A percentile compares a stretch with the other conserved stretches of the same genome.
These are phyloP conservation scores for Amylostereum areolatum DNA, from an alignment of 1,284 basidiomycete genomes.

Conservation along the genomic window DNA sequence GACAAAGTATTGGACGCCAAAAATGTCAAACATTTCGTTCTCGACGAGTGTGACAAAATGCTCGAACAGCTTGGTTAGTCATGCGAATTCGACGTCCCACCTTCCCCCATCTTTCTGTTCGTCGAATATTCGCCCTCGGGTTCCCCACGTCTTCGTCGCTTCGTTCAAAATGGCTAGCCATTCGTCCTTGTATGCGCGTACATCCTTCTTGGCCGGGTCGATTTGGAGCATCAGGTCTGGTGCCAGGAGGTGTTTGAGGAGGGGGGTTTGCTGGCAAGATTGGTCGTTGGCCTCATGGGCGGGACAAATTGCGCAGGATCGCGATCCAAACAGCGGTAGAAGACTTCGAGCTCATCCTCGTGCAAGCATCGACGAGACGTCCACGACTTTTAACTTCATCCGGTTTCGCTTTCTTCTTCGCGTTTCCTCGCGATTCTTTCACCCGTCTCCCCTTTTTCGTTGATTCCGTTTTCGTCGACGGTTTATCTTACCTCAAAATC, in stretches of 20 bases:
- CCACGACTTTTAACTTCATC: too few relatives aligned
- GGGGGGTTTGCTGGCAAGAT: too few relatives aligned
- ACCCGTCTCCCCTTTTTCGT: slow-evolving; percentile 11
- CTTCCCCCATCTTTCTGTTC: slow-evolving; percentile 24
- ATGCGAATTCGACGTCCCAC: slow-evolving; percentile 46
- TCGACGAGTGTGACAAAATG: slow-evolving; percentile 99
- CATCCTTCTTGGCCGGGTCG: slow-evolving; percentile 18
- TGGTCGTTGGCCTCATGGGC: too few relatives aligned
- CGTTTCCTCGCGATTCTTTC: slow-evolving; percentile 13
- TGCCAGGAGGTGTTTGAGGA: too few relatives aligned
- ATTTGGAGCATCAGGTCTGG: slow-evolving; percentile 8
- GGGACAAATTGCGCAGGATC: too few relatives aligned
- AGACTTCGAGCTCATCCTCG: slow-evolving; percentile 10
- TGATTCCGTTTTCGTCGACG: slow-evolving; percentile 35
- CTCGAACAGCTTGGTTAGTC: slow-evolving; percentile 99
- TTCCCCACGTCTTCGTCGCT: slow-evolving; percentile 51
- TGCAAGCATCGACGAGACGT: too few relatives aligned
- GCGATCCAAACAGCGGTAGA: slow-evolving; percentile 8
- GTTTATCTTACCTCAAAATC: slow-evolving; percentile 60
- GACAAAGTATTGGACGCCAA: slow-evolving; percentile 92
- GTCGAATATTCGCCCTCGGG: too few relatives aligned
- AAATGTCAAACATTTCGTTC: slow-evolving; percentile 97
- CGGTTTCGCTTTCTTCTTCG: slow-evolving; percentile 44
- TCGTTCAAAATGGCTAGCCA: too few relatives aligned
- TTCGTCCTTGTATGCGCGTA: slow-evolving; percentile 39